These are phyloP conservation scores for Oehlia diaphana DNA, from an alignment of 192 early-diverging fungal species.

Conservation along the genomic window DNA sequence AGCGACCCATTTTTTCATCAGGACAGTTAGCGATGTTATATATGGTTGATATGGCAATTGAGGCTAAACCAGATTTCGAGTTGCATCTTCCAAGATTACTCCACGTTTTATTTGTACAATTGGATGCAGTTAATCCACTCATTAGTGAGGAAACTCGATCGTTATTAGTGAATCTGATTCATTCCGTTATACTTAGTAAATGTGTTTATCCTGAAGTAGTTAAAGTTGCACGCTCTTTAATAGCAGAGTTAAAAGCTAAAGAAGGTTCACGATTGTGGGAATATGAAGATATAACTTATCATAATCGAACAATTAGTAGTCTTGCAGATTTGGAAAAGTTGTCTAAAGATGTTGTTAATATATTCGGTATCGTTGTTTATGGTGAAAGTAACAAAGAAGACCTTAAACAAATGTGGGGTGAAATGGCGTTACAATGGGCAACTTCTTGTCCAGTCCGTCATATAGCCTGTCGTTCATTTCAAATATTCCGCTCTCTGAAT, in stretches of 20 bases:
- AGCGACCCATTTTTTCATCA: constrained; percentile 67
- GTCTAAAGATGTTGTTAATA: constrained; percentile 45
- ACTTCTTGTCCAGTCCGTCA: constrained; percentile 81
- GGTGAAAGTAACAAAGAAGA: constrained; percentile 44
- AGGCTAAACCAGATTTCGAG: constrained; percentile 64
- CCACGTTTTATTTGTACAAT: constrained; percentile 76
- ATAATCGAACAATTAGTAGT: constrained; percentile 44
- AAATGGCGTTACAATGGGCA: constrained; percentile 80
- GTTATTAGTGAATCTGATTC: constrained; percentile 77
- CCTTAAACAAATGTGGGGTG: constrained; percentile 72
- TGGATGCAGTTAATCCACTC: constrained; percentile 76
- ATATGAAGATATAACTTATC: constrained; percentile 75
- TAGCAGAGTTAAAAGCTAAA: constrained; percentile 54
- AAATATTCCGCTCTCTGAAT: constrained; percentile 72
- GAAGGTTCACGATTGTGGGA: constrained; percentile 79
- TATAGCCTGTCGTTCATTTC: constrained; percentile 85
- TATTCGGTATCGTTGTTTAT: constrained; percentile 34
- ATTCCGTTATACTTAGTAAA: constrained; percentile 65
- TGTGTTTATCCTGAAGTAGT: constrained; percentile 55
- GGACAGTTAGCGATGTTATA: constrained; percentile 78
- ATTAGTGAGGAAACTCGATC: constrained; percentile 75
- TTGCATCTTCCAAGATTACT: constrained; percentile 71
- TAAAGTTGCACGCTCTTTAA: constrained; percentile 42
- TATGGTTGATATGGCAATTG: constrained; percentile 77
- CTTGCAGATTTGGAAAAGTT: constrained; percentile 53